Conservation (phyloP, 169 alveolate genomes). For the Cytauxzoon felis region DNA sequence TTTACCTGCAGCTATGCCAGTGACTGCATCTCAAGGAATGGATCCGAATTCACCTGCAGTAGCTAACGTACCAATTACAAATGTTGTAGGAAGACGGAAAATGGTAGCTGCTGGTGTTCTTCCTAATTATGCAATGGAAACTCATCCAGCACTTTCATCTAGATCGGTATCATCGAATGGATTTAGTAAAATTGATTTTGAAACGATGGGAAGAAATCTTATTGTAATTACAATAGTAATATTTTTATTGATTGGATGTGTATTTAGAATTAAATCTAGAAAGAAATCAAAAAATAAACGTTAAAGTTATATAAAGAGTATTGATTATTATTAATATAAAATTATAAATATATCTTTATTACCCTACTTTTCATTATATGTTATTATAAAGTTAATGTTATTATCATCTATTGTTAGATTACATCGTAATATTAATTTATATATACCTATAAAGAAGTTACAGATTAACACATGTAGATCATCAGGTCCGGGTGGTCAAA, state of each 20-base stretch:
- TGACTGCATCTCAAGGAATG: constrained; percentile 3
- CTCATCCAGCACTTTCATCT: constrained; percentile 1
- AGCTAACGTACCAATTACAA: constrained; percentile 21
- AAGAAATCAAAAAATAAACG: constrained; percentile 31
- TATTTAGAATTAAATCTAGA: constrained; percentile 35
- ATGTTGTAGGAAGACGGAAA: constrained; percentile 20
- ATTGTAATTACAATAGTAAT: constrained; percentile 13
- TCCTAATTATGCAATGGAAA: constrained; percentile 26
- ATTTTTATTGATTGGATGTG: constrained; percentile 25
- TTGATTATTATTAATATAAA: not conserved
- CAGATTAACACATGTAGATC: constrained; percentile 55
- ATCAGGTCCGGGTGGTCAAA: constrained; percentile 80
- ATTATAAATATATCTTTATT: not conserved
- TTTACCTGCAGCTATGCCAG: constrained; percentile 6
- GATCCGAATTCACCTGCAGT: constrained; percentile 22
- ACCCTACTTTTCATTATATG: not conserved
- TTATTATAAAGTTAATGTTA: not conserved
- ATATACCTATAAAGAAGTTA: constrained; percentile 38
- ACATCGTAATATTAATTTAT: not conserved
- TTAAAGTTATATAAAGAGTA: not conserved
- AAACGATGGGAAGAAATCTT: constrained; percentile 12
- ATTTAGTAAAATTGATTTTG: not conserved
- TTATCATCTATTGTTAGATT: not conserved
- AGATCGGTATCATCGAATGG: constrained; percentile 1
- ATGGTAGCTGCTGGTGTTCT: constrained; percentile 37